Base-by-base conservation (phyloP, 2,329 filamentous ascomycete genomes). In the Alternaria angustiovoidea region DNA sequence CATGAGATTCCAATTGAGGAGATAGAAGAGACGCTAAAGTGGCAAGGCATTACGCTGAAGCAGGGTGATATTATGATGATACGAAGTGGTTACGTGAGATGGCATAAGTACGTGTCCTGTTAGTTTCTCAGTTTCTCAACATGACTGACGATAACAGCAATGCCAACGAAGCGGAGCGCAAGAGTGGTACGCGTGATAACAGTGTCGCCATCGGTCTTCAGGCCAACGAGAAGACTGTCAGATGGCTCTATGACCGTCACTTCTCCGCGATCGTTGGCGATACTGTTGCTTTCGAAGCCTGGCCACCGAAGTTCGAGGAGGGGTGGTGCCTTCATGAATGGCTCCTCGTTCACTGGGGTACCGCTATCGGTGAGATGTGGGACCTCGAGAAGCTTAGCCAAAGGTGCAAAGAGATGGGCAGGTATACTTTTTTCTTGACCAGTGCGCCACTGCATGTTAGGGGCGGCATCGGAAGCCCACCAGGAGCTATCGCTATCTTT, bases 401-500 rank as follows among this genome's bases (percentile, higher is more conserved):
- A 24, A 80, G 84, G 55, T 87, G 87, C 70, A 87, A 86, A 70
- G 80, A 80, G 61, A 78, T 81, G 71, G 78, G 81, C 39, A 79
- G 83, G 18, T 89, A 86, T 73, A 85, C 81, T 1, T 90, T 90
- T 68, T 83, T 90, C 76, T 76, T 90, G 9, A 87, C 85, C 0
- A 88, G 86, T 64, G 81, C 81, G 14, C 87, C 88, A 1, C 70
- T 88, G 54, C 88, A 89, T 72, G 81, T 87, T 16, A 82, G 83
- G 4, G 84, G 86, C 28, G 75, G 74, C 1, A 75, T 78, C 59
- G 74, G 75, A 44, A 76, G 72, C 57, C 75, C 75, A 16, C 75
- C 75, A 8, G 74, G 74, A n/a, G 75, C 72, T 24, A 74, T 77
- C 54, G 75, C 74, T 7, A 68, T 77, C 11, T 74, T 78, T 39